Conservation (phyloP, 352 stramenopile genomes). For the Globisporangium radiosum region DNA sequence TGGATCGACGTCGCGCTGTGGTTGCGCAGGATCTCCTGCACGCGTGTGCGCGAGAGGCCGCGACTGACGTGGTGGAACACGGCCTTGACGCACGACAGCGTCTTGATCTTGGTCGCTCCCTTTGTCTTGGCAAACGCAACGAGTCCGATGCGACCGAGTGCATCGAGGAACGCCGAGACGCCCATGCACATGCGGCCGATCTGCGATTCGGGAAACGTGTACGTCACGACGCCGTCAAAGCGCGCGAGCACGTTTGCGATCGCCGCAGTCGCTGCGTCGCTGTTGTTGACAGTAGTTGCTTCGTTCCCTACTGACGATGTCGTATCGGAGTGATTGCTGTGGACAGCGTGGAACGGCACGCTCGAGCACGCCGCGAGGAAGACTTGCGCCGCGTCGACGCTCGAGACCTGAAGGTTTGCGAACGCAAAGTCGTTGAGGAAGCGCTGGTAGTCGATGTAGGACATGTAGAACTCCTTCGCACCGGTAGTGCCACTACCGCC, state of each 20-base stretch:
- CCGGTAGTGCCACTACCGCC: slow-evolving; percentile 8
- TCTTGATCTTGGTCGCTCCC: slow-evolving; percentile 19
- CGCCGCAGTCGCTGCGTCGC: slow-evolving; percentile 9
- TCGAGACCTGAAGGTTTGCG: slow-evolving; percentile 61
- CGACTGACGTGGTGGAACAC: slow-evolving; percentile 73
- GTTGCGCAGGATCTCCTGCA: slow-evolving; percentile 63
- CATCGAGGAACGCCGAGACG: slow-evolving; percentile 64
- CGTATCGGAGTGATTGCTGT: slow-evolving; percentile 12
- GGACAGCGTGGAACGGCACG: slow-evolving; percentile 32
- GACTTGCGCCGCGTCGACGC: slow-evolving; percentile 58
- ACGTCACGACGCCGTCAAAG: slow-evolving; percentile 45
- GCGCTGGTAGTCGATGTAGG: slow-evolving; percentile 57
- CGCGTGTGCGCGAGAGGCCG: slow-evolving; percentile 48
- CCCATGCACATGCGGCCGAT: slow-evolving; percentile 62
- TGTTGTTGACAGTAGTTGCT: too few relatives aligned
- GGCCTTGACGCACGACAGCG: slow-evolving; percentile 62
- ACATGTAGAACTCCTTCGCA: slow-evolving; percentile 65
- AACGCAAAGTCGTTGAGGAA: slow-evolving; percentile 77
- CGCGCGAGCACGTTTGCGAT: slow-evolving; percentile 39
- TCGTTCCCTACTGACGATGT: neutral
- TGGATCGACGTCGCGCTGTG: slow-evolving; percentile 60
- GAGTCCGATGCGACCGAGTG: slow-evolving; percentile 46
- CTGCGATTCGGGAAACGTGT: slow-evolving; percentile 33
- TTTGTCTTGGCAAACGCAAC: slow-evolving; percentile 41
- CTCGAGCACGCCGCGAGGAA: slow-evolving; percentile 64